Evolutionary conservation across 2,329 filamentous ascomycete genomes (phyloP).

Genomic region (Aspergillus sp.): DNA sequence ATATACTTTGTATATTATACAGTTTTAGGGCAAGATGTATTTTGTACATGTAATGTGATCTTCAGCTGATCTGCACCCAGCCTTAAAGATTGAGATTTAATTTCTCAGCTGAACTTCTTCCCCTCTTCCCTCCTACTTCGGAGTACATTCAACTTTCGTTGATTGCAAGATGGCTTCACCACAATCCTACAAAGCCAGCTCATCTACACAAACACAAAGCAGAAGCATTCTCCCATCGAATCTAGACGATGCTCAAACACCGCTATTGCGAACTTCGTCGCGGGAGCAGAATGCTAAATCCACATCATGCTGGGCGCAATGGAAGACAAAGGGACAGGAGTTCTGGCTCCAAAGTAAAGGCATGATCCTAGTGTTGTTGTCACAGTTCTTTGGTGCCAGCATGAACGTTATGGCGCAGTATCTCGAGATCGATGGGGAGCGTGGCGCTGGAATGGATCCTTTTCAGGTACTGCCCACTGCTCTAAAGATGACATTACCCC

Average conservation of each 20-base stretch:
- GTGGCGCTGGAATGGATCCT: slow-evolving; percentile 66
- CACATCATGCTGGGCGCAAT: neutral
- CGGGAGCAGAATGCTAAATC: neutral
- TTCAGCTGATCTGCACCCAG: neutral
- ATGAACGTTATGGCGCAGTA: slow-evolving; percentile 81
- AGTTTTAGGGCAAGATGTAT: neutral
- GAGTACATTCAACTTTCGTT: neutral
- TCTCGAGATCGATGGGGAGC: slow-evolving; percentile 60
- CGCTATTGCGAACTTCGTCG: neutral
- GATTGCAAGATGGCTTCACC: neutral
- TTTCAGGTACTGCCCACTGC: slow-evolving; percentile 51
- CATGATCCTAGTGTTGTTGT: slow-evolving; percentile 62
- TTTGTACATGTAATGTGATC: slow-evolving; percentile 1
- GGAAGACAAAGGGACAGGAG: neutral
- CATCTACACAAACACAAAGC: neutral
- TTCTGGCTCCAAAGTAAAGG: slow-evolving; percentile 63
- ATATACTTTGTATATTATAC: neutral
- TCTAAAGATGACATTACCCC: neutral
- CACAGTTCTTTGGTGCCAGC: slow-evolving; percentile 72
- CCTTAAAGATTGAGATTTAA: neutral
- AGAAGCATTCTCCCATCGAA: neutral
- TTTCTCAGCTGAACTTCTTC: neutral
- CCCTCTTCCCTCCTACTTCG: neutral
- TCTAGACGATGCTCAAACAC: neutral
- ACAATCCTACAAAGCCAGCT: neutral